A percentile compares a stretch with the other conserved stretches of the same genome.
phyloP scores from a whole-genome alignment of 805 yeast species.

The Lipomyces kockii region DNA sequence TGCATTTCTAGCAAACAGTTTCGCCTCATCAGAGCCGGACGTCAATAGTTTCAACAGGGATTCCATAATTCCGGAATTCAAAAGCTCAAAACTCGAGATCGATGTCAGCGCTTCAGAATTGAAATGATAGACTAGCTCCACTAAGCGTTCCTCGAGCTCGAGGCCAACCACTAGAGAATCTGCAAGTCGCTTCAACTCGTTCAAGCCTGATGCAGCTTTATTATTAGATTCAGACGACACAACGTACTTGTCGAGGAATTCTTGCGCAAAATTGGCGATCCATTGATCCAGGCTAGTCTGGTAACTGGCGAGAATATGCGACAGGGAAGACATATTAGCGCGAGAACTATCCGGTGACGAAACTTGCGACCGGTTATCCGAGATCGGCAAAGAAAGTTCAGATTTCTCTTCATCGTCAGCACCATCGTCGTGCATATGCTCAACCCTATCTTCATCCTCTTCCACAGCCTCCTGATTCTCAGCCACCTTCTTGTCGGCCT shows the following conservation, averaged over 20 bases:
- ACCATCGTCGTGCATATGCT: conserved; percentile 33
- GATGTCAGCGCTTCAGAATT: conserved; percentile 24
- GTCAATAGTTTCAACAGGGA: conserved; percentile 45
- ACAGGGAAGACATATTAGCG: conserved; percentile 1
- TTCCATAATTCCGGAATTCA: conserved; percentile 66
- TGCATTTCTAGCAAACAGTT: conserved; percentile 41
- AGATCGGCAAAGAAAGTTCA: background rate
- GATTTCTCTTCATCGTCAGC: conserved; percentile 38
- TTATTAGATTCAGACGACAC: conserved; percentile 30
- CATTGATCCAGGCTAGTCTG: conserved; percentile 17
- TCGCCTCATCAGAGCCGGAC: conserved; percentile 12
- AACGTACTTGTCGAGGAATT: conserved; percentile 24
- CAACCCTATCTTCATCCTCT: conserved; percentile 38
- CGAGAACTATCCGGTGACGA: conserved; percentile 7
- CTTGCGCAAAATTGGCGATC: conserved; percentile 14
- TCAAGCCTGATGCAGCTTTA: conserved; percentile 40
- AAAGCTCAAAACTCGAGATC: conserved; percentile 76
- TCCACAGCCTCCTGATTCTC: conserved; percentile 42
- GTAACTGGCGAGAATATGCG: conserved; percentile 6
- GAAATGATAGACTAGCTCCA: conserved; percentile 43
- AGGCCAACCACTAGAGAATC: conserved; percentile 39
- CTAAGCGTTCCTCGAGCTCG: conserved; percentile 46
- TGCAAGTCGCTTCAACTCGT: conserved; percentile 36
- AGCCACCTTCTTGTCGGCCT: conserved; percentile 31
- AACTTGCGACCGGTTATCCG: background rate